Base-by-base conservation (phyloP, 352 stramenopile genomes). In the Elongisporangium undulatum region DNA sequence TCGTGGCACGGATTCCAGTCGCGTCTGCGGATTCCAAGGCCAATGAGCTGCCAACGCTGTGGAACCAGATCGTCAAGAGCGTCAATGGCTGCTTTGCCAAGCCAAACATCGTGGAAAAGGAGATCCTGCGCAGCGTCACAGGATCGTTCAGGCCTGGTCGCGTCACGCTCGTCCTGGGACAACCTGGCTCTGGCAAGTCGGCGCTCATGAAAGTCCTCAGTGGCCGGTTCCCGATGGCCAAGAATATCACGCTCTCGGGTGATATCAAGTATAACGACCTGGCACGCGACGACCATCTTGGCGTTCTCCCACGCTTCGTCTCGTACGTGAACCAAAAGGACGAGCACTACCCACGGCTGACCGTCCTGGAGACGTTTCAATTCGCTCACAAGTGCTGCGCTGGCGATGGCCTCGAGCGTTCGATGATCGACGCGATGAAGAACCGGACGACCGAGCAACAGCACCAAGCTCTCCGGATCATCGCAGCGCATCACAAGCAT, bases 331-430 rank as follows among this genome's bases (percentile, higher is more conserved):
- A 58, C 21, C 75, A 82, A 55, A 67, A 77, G 52, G 92, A 98
- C 68, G 39, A 55, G 54, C 74, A 82, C 51, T 73, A 75, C 26
- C 60, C 73, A 17, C 71, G 62, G 15, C 66, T 84, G 2, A 85
- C 75, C 4, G 75, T 85, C 9, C 66, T 69, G 50, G 75, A 98
- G 66, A 98, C 91, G 8, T 82, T 98, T 26, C 70, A 71, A 26
- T 98, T 98, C 67, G 82, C 94, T 6, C 95, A 94, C 63, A 86
- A 93, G 54, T 96, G 82, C 63, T 85, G 79, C 41, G 76, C 64
- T 38, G 41, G 58, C 1, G 62, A 72, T 23, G 54, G 61, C 71
- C 64, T 80, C 3, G 75, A 70, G 17, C 66, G 84, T 12, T 29
- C 79, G 64, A 66, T 95, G 45, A 66, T 55, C 39, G 51, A 54